Base-by-base conservation (phyloP, 257 asterid genomes). In the Plantago ovata region DNA sequence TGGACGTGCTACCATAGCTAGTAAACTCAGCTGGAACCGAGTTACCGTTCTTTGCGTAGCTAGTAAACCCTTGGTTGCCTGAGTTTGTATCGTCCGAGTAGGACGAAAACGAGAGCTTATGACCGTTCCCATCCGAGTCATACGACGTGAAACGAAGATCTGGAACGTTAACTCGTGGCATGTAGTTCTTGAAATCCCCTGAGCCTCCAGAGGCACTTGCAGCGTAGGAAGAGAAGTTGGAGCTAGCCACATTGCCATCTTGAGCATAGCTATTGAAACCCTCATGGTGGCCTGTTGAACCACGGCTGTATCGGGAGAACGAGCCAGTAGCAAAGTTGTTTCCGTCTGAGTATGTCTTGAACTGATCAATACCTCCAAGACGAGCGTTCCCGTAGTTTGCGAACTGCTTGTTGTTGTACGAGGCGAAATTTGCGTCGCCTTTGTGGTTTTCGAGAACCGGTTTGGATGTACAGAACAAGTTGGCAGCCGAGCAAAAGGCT, bases 181-280 rank as follows among this genome's bases (percentile, higher is more conserved):
- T 53, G 54, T 89, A 89, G 60, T 12, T 63, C 24, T 72, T 76
- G 82, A 89, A 89, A 16, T 66, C 81, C 1, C 95, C 95, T 1
- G 69, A 68, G 2, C 95, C 97, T 13, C 93, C 93, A 0, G 77
- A 65, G 53, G 97, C 79, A 21, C 56, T 13, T 8, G 77, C 50
- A 13, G 74, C 87, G 60, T 89, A 89, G 10, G 97, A 86, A 14
- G 86, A 66, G 84, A 89, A 89, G 65, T 82, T 86, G 2, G 87
- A 56, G 21, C 42, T 56, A 3, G 82, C 97, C 20, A 89, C 95
- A 46, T 86, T 89, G 32, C 79, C 94, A 24, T 89, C 97, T 12
- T 33, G 38, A 2, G 86, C 89, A 13, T 89, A 89, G 79, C 80
- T 69, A 0, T 80, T 1, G 77, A 89, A 89, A 1, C 57, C 83